These are phyloP conservation scores for Mortierella sp. DNA, from an alignment of 371 early-diverging fungal species.

Conservation along the genomic window DNA sequence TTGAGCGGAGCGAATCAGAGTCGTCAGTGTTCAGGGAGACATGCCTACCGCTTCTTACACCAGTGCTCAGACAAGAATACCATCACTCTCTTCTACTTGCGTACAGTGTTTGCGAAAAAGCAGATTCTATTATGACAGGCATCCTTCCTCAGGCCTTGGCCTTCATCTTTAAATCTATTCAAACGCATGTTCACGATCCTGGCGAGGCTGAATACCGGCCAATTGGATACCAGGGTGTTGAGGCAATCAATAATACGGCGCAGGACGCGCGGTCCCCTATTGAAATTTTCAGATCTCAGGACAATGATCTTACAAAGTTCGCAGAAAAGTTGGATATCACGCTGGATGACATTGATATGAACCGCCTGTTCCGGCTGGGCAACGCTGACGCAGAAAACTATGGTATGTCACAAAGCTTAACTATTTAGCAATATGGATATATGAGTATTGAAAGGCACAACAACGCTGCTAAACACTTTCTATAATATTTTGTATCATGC, in stretches of 20 bases:
- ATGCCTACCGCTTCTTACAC: conserved; percentile 66
- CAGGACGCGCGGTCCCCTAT: background rate
- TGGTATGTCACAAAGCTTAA: conserved; percentile 3
- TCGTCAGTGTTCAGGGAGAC: conserved; percentile 70
- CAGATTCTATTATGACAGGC: conserved; percentile 76
- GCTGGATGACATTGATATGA: background rate
- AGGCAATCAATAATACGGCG: conserved; percentile 17
- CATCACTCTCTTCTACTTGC: conserved; percentile 78
- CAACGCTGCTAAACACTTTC: background rate
- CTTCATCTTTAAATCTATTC: conserved; percentile 67
- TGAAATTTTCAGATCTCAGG: conserved; percentile 7
- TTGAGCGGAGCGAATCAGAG: conserved; percentile 64
- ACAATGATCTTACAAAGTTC: background rate
- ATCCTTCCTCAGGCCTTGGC: conserved; percentile 73
- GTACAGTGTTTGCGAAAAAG: conserved; percentile 88
- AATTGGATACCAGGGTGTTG: conserved; percentile 33
- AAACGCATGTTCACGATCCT: conserved; percentile 5
- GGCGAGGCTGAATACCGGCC: conserved; percentile 30
- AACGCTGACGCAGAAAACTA: background rate
- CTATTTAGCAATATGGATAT: too few relatives aligned
- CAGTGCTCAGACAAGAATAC: conserved; percentile 61
- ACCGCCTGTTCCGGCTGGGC: background rate
- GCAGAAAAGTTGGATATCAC: conserved; percentile 12
- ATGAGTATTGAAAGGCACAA: background rate
- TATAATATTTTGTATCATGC: background rate